Percentiles rank a stretch among this genome's conserved stretches.
phyloP scores from a whole-genome alignment of 2,329 filamentous ascomycete genomes.

The Ophiostoma tasmaniense region DNA sequence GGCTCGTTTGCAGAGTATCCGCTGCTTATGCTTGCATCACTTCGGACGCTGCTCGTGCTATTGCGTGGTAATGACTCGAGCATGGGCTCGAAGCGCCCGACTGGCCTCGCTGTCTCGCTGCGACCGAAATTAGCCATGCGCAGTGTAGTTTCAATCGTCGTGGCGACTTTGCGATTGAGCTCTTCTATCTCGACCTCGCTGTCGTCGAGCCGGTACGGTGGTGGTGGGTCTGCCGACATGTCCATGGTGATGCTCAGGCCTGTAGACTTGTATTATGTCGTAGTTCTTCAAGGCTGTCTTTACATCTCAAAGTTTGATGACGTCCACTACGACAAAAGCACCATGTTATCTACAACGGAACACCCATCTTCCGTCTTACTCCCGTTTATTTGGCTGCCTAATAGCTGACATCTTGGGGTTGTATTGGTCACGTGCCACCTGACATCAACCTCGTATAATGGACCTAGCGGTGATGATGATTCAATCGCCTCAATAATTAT shows the following conservation, averaged over 20 bases:
- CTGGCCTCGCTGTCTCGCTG: neutral
- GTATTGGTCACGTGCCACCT: neutral
- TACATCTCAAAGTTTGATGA: neutral
- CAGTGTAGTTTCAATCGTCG: neutral
- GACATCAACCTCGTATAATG: neutral
- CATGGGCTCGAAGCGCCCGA: neutral
- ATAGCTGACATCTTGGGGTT: neutral
- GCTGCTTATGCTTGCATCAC: neutral
- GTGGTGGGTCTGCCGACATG: neutral
- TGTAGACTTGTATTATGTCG: neutral
- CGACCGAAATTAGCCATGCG: neutral
- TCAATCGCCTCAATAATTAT: too few relatives aligned
- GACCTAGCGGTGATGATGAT: too few relatives aligned
- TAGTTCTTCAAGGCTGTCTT: neutral
- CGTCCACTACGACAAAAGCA: neutral
- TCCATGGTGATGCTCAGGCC: neutral
- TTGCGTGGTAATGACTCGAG: neutral
- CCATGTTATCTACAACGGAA: neutral
- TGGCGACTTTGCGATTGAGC: neutral
- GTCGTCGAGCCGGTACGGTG: neutral
- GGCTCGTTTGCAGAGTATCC: neutral
- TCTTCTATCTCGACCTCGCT: neutral
- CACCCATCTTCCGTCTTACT: neutral
- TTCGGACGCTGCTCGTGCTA: neutral
- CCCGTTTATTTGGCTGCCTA: neutral